A percentile compares a stretch with the other conserved stretches of the same genome.
phyloP scores from a whole-genome alignment of 768 basidiomycete species.

The Daedaleopsis sinensis region DNA sequence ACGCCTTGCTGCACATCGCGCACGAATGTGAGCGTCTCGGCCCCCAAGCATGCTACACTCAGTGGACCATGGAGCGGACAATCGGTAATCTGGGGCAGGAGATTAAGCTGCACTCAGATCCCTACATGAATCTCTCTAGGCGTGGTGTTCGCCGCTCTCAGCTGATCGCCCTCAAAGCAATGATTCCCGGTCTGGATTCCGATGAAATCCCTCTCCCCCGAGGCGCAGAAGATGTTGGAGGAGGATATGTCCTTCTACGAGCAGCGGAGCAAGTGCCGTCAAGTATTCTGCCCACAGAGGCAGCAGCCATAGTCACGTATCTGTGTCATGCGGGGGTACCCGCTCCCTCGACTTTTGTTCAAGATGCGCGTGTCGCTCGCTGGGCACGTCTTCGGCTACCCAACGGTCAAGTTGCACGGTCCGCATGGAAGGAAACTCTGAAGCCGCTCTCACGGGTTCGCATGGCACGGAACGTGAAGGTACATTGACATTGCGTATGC shows the following conservation, averaged over 20 bases:
- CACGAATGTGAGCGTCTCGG: conserved; percentile 27
- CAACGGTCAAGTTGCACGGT: conserved; percentile 22
- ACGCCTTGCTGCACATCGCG: conserved; percentile 34
- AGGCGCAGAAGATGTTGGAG: conserved; percentile 21
- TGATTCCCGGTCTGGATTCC: conserved; percentile 4
- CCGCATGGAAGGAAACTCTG: conserved; percentile 18
- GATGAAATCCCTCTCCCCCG: conserved; percentile 1
- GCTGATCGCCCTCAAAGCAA: conserved; percentile 25
- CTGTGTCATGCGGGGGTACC: not conserved
- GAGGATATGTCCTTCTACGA: conserved; percentile 28
- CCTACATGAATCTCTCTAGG: conserved; percentile 29
- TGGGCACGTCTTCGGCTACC: conserved; percentile 25
- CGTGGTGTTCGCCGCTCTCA: conserved; percentile 23
- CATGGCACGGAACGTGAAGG: not conserved
- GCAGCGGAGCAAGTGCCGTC: conserved; percentile 5
- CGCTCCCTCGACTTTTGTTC: not conserved
- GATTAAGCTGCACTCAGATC: conserved; percentile 28
- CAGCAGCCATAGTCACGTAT: not conserved
- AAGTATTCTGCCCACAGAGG: not conserved
- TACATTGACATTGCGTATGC: not conserved
- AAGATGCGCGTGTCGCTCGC: not conserved
- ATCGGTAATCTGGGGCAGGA: conserved; percentile 32
- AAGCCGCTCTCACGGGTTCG: not conserved
- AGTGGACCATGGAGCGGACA: conserved; percentile 29
- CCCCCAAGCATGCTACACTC: conserved; percentile 13